These are phyloP conservation scores for Nemania sp. DNA, from an alignment of 2,329 filamentous ascomycete species.

Conservation along the genomic window DNA sequence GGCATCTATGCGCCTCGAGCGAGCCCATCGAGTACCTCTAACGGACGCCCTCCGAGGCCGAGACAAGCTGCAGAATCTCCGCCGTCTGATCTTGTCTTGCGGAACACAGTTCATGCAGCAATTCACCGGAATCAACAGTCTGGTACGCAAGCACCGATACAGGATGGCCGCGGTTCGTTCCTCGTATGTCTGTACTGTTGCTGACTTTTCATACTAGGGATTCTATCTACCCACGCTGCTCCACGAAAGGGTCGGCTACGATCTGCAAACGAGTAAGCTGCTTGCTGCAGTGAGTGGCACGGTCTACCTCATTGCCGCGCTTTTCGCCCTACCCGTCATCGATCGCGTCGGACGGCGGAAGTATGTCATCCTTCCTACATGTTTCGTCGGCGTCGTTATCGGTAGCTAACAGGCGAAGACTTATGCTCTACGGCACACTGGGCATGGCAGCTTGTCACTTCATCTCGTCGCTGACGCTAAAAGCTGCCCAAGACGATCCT, in stretches of 20 bases:
- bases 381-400: background rate
- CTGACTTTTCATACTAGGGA: conserved; percentile 31
- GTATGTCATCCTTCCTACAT: conserved; percentile 24
- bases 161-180: background rate
- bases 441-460: conserved; percentile 45
- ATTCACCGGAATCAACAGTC: conserved; percentile 50
- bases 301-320: conserved; percentile 44
- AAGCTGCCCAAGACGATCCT: conserved; percentile 40
- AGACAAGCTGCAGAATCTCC: conserved; percentile 46
- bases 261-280: conserved; percentile 49
- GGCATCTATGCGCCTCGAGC: conserved; percentile 43
- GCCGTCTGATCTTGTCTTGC: conserved; percentile 45
- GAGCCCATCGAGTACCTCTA: conserved; percentile 40
- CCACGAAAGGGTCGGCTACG: conserved; percentile 58
- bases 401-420: conserved; percentile 8
- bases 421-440: conserved; percentile 47
- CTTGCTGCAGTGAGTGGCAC: conserved; percentile 58
- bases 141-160: conserved; percentile 32
- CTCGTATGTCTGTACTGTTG: conserved; percentile 22
- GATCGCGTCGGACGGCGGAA: conserved; percentile 48
- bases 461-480: conserved; percentile 44
- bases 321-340: conserved; percentile 46
- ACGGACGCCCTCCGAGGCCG: conserved; percentile 44
- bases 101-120: conserved; percentile 56
- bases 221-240: conserved; percentile 60